These are phyloP conservation scores for Gyrodon lividus DNA, from an alignment of 768 basidiomycete species.

Conservation along the genomic window DNA sequence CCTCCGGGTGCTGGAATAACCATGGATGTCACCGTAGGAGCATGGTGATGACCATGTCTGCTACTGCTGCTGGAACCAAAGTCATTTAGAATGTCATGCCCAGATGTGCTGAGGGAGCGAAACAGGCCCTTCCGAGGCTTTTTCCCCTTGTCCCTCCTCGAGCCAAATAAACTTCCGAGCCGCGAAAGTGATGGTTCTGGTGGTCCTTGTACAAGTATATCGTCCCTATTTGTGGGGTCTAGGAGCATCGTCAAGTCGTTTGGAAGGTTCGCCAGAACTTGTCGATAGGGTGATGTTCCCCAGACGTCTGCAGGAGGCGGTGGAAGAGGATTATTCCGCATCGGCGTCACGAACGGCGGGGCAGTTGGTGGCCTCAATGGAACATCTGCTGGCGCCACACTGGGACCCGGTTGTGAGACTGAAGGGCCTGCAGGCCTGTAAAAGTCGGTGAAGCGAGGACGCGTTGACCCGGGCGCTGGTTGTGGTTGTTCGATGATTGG, in stretches of 20 bases:
- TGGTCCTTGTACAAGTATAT: conserved; percentile 14
- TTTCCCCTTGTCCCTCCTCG: conserved; percentile 34
- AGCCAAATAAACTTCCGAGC: conserved; percentile 21
- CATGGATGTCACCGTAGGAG: conserved; percentile 21
- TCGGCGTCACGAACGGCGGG: conserved; percentile 7
- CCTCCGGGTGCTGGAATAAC: conserved; percentile 19
- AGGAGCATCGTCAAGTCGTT: conserved; percentile 34
- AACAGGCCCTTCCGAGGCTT: conserved; percentile 43
- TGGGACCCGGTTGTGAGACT: background rate
- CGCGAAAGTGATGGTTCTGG: conserved; percentile 20
- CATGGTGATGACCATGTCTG: conserved; percentile 19
- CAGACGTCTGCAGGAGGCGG: conserved; percentile 60
- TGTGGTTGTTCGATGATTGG: conserved; percentile 13
- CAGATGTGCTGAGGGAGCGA: conserved; percentile 40
- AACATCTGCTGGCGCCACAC: background rate
- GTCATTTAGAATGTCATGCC: conserved; percentile 15
- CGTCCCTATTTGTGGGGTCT: conserved; percentile 5
- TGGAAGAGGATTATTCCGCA: conserved; percentile 57
- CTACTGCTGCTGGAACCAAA: conserved; percentile 12
- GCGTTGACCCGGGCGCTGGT: conserved; percentile 12
- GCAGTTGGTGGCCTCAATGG: conserved; percentile 8
- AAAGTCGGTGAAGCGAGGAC: conserved; percentile 29
- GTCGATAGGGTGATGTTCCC: conserved; percentile 54
- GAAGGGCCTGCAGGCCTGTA: conserved; percentile 20
- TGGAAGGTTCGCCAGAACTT: conserved; percentile 49